phyloP scores from a whole-genome alignment of 257 asterid genomes.

The Datura wrightii region DNA sequence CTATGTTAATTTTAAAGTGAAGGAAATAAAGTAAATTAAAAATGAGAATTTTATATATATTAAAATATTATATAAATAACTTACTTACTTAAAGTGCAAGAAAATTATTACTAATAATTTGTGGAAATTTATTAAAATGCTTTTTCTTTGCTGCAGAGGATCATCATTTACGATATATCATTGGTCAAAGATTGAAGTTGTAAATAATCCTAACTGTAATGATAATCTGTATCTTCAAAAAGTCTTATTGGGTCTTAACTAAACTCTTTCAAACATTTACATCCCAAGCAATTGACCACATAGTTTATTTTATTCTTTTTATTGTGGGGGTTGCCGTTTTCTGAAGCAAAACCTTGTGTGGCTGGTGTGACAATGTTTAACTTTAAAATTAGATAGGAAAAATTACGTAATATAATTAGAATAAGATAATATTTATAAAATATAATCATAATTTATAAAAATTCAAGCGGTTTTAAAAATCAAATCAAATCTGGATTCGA shows the following conservation, averaged over 20 bases:
- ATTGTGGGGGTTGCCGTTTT: slow-evolving; percentile 4
- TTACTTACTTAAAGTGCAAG: too few relatives aligned
- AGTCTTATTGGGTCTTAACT: slow-evolving; percentile 17
- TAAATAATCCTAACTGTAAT: not conserved
- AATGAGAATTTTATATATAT: too few relatives aligned
- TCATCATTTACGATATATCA: not conserved
- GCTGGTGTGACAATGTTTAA: slow-evolving; percentile 24
- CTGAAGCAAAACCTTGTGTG: slow-evolving; percentile 7
- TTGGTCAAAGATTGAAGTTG: not conserved
- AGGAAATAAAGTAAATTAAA: too few relatives aligned
- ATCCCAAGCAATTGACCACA: slow-evolving; percentile 23
- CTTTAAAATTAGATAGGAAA: not conserved
- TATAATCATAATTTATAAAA: too few relatives aligned
- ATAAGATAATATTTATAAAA: too few relatives aligned
- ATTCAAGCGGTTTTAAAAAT: too few relatives aligned
- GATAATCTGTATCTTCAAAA: not conserved
- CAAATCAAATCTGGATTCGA: too few relatives aligned
- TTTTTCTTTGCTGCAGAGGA: not conserved
- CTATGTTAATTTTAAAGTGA: too few relatives aligned
- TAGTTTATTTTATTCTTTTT: not conserved
- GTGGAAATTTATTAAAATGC: not conserved
- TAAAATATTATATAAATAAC: too few relatives aligned
- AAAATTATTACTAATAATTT: too few relatives aligned
- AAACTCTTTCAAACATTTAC: slow-evolving; percentile 9
- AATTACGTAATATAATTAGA: too few relatives aligned